A percentile compares a stretch with the other conserved stretches of the same genome.
Evolutionary conservation across 129 eudicot species (phyloP).

Genomic region (Flaveria bidentis): DNA sequence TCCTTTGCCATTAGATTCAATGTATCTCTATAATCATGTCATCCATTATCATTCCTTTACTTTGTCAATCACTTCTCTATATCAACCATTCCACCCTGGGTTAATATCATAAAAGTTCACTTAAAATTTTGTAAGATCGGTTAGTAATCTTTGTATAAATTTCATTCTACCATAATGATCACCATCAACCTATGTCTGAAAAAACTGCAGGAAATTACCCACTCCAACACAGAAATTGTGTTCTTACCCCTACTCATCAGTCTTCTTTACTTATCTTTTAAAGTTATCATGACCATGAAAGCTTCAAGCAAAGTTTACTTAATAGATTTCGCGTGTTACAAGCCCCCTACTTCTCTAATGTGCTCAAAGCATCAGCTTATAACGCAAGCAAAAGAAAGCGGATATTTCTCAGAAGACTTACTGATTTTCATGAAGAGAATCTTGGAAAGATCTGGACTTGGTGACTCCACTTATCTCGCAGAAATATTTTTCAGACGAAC

Average conservation of each 20-base stretch:
- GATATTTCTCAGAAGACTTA: conserved; percentile 30
- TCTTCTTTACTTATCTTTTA: background rate
- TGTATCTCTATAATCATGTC: too few relatives aligned
- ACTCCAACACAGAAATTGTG: conserved; percentile 1
- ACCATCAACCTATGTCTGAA: conserved; percentile 16
- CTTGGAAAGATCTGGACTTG: conserved; percentile 34
- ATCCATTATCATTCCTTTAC: background rate
- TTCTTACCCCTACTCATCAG: conserved; percentile 23
- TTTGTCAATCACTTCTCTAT: background rate
- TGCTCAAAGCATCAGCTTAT: conserved; percentile 21
- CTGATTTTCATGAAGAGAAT: conserved; percentile 32
- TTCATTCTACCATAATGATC: conserved; percentile 24
- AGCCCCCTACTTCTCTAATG: conserved; percentile 34
- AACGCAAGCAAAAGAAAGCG: background rate
- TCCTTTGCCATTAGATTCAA: too few relatives aligned
- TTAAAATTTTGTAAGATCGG: background rate
- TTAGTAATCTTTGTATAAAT: background rate
- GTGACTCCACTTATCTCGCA: conserved; percentile 48
- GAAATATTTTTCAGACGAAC: conserved; percentile 23
- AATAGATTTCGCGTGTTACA: conserved; percentile 52
- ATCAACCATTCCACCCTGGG: background rate
- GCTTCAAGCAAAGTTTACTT: conserved; percentile 38
- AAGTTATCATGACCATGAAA: conserved; percentile 9
- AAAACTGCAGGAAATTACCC: background rate
- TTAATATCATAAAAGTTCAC: background rate